Percentiles rank a stretch among this genome's conserved stretches.
These are phyloP conservation scores for Ascochyta viciae-villosae DNA, from an alignment of 2,329 filamentous ascomycete genomes.

Conservation along the genomic window DNA sequence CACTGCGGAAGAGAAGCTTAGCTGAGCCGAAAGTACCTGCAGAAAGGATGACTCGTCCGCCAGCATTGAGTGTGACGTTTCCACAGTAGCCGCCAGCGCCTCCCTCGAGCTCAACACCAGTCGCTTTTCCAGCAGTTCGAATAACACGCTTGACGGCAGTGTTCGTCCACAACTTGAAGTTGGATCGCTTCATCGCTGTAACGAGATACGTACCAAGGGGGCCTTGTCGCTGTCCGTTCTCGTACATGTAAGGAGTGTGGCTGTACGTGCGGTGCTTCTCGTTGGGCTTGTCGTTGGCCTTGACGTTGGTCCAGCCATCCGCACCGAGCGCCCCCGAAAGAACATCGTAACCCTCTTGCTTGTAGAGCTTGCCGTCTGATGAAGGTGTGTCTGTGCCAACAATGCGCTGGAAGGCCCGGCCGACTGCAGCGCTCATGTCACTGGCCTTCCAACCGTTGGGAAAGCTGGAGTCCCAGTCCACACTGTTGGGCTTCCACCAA, in stretches of 20 bases:
- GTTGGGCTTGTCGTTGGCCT: constrained; percentile 65
- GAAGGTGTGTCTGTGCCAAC: constrained; percentile 73
- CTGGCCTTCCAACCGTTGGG: constrained; percentile 72
- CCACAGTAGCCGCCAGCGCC: constrained; percentile 67
- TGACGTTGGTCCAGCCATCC: constrained; percentile 69
- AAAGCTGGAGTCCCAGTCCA: constrained; percentile 77
- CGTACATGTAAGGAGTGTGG: constrained; percentile 72
- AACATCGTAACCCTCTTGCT: constrained; percentile 70
- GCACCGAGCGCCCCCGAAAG: constrained; percentile 65
- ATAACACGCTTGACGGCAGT: constrained; percentile 73
- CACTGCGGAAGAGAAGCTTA: constrained; percentile 72
- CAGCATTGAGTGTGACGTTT: constrained; percentile 65
- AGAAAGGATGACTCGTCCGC: constrained; percentile 71
- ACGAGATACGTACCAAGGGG: constrained; percentile 76
- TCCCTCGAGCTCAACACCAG: constrained; percentile 72
- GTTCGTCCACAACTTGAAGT: constrained; percentile 72
- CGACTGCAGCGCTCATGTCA: constrained; percentile 66
- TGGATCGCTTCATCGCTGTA: constrained; percentile 63
- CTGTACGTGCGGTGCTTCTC: constrained; percentile 71
- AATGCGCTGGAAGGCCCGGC: constrained; percentile 72
- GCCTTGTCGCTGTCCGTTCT: constrained; percentile 70
- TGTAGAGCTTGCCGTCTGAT: constrained; percentile 69
- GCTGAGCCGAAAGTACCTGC: constrained; percentile 74
- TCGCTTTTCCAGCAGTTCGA: constrained; percentile 66
- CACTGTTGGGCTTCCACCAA: constrained; percentile 70